Conservation (phyloP, 805 yeast species). For the Kuraishia capsulata region DNA sequence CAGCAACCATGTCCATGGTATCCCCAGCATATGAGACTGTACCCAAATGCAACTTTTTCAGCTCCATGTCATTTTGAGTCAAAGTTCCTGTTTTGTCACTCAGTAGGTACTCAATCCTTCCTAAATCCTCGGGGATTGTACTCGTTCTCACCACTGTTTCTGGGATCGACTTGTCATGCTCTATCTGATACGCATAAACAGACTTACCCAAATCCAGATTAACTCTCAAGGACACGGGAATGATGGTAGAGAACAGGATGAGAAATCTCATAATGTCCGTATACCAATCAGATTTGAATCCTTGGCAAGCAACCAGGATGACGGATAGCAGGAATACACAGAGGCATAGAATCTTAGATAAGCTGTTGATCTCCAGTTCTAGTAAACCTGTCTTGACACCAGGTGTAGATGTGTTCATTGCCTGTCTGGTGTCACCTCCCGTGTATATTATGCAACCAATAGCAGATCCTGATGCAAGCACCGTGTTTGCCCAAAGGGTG, state of each 20-base stretch:
- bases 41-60: conserved; percentile 89
- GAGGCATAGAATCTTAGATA: conserved; percentile 82
- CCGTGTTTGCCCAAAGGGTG: conserved; percentile 97
- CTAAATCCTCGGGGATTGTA: conserved; percentile 96
- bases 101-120: conserved; percentile 85
- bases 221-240: conserved; percentile 92
- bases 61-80: conserved; percentile 96
- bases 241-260: conserved; percentile 87
- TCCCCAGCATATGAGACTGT: conserved; percentile 89
- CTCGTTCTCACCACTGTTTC: conserved; percentile 93
- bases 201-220: conserved; percentile 93
- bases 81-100: conserved; percentile 96
- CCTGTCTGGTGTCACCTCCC: conserved; percentile 89
- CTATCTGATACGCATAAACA: conserved; percentile 92
- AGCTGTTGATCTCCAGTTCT: conserved; percentile 81
- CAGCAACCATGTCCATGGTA: conserved; percentile 80
- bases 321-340: conserved; percentile 76
- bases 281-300: conserved; percentile 73
- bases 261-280: conserved; percentile 84
- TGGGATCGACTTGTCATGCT: conserved; percentile 73
- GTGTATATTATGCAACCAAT: conserved; percentile 85
- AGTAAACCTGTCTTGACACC: conserved; percentile 85
- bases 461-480: conserved; percentile 88
- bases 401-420: conserved; percentile 82
- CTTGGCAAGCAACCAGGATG: conserved; percentile 71